Base-by-base conservation (phyloP, 768 basidiomycete genomes). In the Kwoniella heveanensis region DNA sequence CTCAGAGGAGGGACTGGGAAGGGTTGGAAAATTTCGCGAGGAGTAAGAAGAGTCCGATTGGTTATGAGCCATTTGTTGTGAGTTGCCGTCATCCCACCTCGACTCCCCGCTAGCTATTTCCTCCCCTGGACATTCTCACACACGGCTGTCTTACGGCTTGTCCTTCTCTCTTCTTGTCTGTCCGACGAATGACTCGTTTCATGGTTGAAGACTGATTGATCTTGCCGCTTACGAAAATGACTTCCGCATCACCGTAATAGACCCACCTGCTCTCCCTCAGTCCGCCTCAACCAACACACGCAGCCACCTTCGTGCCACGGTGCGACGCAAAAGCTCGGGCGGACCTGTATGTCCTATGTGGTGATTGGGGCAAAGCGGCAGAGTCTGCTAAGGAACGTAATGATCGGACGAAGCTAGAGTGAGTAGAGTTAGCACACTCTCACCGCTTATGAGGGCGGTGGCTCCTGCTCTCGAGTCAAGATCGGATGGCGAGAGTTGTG, bases 21-120 rank as follows among this genome's bases (percentile, higher is more conserved):
- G 87, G 85, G 1, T 83, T 98, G 15, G 92, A 97, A 52, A 77
- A 84, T 0, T 95, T 99, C 76, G 86, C 92, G 1, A 89, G 88
- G 70, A 89, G 88, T 36, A 93, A 86, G 80, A 86, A 91, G 69
- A 92, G 90, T 78, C 94, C 95, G 3, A 97, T 98, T 62, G 95
- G 96, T 0, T 98, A 95, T 74, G 94, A 97, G 54, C 80, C 80
- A 9, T 81, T 79, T 55, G 80, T 81, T 1, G 77, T 78, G 54
- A 69, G 78, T 76, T 21, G 32, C 32, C 46, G 13, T 60, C 10
- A 12, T 46, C 56, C 24, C 2, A 13, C 27, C 51, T 26, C 25
- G 13, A 24, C 51, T 21, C 7, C 32, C 32, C 7, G 19, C 8
- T 54, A n/a, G n/a, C n/a, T n/a, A n/a, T n/a, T n/a, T n/a, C n/a